Conservation (phyloP, 495 filamentous ascomycete genomes). For the Mycothermus thermophilus region DNA sequence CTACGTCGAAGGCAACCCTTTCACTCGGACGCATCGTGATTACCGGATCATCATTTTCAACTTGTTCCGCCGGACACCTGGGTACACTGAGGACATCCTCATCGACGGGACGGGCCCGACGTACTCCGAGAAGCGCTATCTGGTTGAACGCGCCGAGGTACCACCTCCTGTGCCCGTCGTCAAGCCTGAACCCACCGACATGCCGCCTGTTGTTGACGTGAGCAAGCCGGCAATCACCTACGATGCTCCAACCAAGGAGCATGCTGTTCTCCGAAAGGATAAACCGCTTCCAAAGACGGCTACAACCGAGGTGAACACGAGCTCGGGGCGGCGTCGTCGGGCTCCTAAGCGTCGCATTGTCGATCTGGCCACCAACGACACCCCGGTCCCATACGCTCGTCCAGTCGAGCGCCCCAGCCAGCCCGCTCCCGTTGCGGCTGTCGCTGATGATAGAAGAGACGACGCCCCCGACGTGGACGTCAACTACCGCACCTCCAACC, state of each 20-base stretch:
- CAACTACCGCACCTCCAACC: conserved; percentile 32
- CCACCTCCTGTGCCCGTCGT: conserved; percentile 62
- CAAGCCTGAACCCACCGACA: conserved; percentile 44
- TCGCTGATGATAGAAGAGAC: no score
- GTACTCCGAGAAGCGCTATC: conserved; percentile 67
- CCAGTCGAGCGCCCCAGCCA: no score
- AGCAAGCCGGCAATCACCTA: conserved; percentile 48
- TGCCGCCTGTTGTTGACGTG: conserved; percentile 46
- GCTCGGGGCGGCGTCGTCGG: conserved; percentile 35
- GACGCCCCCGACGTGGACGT: no score
- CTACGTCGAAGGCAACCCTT: conserved; percentile 82
- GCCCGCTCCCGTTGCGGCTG: no score
- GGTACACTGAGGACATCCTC: conserved; percentile 77
- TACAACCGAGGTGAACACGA: conserved; percentile 39
- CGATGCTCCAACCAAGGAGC: conserved; percentile 27
- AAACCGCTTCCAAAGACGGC: conserved; percentile 27
- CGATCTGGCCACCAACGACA: conserved; percentile 57
- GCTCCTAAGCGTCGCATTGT: conserved; percentile 64
- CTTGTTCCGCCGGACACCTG: conserved; percentile 82
- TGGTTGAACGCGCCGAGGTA: conserved; percentile 71
- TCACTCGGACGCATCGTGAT: conserved; percentile 69
- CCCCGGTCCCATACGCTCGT: conserved; percentile 26
- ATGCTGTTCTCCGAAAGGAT: conserved; percentile 39
- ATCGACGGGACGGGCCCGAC: conserved; percentile 73
- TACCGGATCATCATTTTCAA: conserved; percentile 92